These are phyloP conservation scores for Lindgomyces ingoldianus DNA, from an alignment of 495 filamentous ascomycete species.

Conservation along the genomic window DNA sequence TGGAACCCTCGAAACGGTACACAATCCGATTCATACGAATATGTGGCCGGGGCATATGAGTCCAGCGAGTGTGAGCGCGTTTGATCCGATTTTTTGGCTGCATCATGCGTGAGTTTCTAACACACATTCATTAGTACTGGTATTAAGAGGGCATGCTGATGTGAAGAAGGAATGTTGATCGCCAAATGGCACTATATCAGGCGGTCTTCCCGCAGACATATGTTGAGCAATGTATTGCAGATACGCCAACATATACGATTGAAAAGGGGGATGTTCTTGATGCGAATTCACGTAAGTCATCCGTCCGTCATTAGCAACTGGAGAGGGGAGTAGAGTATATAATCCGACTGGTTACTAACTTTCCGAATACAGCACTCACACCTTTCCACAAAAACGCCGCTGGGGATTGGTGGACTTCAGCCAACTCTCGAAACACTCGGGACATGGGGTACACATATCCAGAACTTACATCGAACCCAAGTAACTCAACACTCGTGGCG, in stretches of 20 bases:
- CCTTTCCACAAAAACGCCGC: conserved; percentile 47
- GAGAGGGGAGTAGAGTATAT: neutral
- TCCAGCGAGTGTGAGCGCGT: conserved; percentile 64
- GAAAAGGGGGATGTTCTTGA: conserved; percentile 47
- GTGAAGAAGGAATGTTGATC: conserved; percentile 61
- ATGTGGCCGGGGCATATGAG: conserved; percentile 64
- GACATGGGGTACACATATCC: conserved; percentile 62
- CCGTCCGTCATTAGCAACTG: neutral
- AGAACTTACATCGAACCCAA: conserved; percentile 48
- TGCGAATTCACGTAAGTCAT: conserved; percentile 39
- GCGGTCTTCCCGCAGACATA: conserved; percentile 60
- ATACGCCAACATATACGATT: conserved; percentile 55
- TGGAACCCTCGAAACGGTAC: conserved; percentile 63
- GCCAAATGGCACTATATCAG: conserved; percentile 72
- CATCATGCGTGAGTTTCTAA: conserved; percentile 51
- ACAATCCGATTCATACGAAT: conserved; percentile 61
- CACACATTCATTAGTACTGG: neutral
- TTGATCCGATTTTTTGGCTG: conserved; percentile 74
- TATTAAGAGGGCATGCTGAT: conserved; percentile 17
- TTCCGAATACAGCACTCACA: conserved; percentile 39
- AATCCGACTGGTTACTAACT: neutral
- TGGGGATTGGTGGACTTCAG: conserved; percentile 47
- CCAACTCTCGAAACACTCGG: conserved; percentile 33
- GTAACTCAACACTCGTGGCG: conserved; percentile 12
- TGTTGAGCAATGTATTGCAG: conserved; percentile 53